A percentile compares a stretch with the other conserved stretches of the same genome.
phyloP scores from a whole-genome alignment of 1,139 yeast genomes.

The Suhomyces coccinellae region DNA sequence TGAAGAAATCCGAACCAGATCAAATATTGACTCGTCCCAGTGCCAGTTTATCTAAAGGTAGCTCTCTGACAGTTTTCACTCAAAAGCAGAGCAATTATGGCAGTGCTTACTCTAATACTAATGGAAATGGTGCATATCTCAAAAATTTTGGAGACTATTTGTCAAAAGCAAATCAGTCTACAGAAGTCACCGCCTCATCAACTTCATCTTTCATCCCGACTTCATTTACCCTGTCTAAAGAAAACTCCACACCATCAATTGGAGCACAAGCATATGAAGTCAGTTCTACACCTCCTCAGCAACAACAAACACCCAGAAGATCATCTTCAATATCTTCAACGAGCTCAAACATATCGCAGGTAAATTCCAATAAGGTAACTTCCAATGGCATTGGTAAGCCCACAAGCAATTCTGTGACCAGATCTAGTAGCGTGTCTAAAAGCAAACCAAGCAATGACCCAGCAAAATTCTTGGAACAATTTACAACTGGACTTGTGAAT shows the following conservation, averaged over 20 bases:
- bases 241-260: not conserved
- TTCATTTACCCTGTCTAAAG: slow-evolving; percentile 5
- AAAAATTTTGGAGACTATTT: slow-evolving; percentile 43
- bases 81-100: not conserved
- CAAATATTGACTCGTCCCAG: slow-evolving; percentile 24
- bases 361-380: not conserved
- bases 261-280: slow-evolving; percentile 6
- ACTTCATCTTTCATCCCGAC: slow-evolving; percentile 21
- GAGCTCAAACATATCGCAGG: slow-evolving; percentile 1
- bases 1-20: slow-evolving; percentile 21
- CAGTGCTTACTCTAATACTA: not conserved
- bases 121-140: slow-evolving; percentile 29
- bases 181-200: slow-evolving; percentile 14
- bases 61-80: slow-evolving; percentile 10
- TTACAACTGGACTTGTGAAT: slow-evolving; percentile 66
- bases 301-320: slow-evolving; percentile 16
- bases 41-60: slow-evolving; percentile 24
- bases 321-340: slow-evolving; percentile 2
- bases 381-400: not conserved
- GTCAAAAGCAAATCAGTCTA: slow-evolving; percentile 30
- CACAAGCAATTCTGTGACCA: too few relatives aligned
- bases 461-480: slow-evolving; percentile 31
- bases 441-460: slow-evolving; percentile 11
- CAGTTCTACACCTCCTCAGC: slow-evolving; percentile 10
- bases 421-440: not conserved